These are phyloP conservation scores for Drechslerella dactyloides DNA, from an alignment of 2,329 filamentous ascomycete genomes.

Conservation along the genomic window DNA sequence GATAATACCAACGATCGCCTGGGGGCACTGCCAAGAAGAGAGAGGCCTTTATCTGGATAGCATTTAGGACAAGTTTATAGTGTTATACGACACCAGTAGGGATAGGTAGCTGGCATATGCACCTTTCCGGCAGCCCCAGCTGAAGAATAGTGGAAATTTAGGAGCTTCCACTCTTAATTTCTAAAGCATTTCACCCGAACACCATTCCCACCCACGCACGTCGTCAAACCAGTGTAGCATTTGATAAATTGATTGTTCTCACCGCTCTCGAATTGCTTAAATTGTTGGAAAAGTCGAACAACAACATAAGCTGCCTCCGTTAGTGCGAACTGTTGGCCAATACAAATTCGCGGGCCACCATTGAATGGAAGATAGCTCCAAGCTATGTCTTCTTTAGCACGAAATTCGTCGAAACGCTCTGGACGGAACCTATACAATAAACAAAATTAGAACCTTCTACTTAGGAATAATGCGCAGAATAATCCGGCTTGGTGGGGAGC, in stretches of 20 bases:
- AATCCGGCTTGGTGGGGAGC: neutral
- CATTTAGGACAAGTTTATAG: too few species aligned
- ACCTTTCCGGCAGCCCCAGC: too few species aligned
- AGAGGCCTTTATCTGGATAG: too few species aligned
- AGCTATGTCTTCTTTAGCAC: conserved; percentile 23
- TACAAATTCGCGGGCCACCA: conserved; percentile 60
- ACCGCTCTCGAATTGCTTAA: conserved; percentile 55
- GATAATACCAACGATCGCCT: too few species aligned
- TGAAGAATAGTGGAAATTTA: too few species aligned
- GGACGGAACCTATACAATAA: conserved; percentile 36
- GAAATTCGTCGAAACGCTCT: too few species aligned
- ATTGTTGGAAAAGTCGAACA: conserved; percentile 57
- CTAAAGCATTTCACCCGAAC: conserved; percentile 34
- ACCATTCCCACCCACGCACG: conserved; percentile 42
- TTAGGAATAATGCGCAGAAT: too few species aligned
- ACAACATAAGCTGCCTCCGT: conserved; percentile 57
- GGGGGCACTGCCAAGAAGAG: too few species aligned
- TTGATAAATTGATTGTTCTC: conserved; percentile 50
- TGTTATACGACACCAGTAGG: too few species aligned
- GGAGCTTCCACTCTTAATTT: conserved; percentile 11
- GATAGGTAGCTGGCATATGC: too few species aligned
- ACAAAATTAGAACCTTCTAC: too few species aligned
- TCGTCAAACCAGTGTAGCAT: conserved; percentile 50
- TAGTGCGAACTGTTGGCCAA: conserved; percentile 59
- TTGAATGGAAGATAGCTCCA: conserved; percentile 60